phyloP scores from a whole-genome alignment of 148 eudicot species.

The Fagopyrum tataricum region DNA sequence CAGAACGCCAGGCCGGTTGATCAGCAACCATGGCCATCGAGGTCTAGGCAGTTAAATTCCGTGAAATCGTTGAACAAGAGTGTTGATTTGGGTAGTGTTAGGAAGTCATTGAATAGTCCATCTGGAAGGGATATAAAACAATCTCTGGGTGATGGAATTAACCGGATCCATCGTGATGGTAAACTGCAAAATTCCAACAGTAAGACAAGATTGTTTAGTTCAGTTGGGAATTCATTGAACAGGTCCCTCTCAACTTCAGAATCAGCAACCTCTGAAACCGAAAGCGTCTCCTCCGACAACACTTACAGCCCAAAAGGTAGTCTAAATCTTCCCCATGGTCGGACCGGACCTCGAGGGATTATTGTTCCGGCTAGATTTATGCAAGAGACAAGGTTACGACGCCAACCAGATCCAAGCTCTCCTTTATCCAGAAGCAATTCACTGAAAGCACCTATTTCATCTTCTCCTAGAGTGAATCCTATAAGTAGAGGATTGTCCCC shows the following conservation, averaged over 20 bases:
- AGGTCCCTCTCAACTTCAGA: constrained; percentile 27
- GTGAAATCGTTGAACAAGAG: constrained; percentile 46
- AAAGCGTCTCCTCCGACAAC: constrained; percentile 50
- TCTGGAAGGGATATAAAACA: constrained; percentile 44
- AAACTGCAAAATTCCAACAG: constrained; percentile 16
- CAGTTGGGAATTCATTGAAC: constrained; percentile 16
- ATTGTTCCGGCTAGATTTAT: constrained; percentile 46
- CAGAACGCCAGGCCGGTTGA: constrained; percentile 42
- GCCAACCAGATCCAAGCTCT: constrained; percentile 41
- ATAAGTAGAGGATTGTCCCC: constrained; percentile 52
- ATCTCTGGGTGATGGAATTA: constrained; percentile 28
- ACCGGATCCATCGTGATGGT: constrained; percentile 14
- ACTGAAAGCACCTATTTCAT: constrained; percentile 17
- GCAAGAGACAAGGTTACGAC: constrained; percentile 41
- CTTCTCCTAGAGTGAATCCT: constrained; percentile 38
- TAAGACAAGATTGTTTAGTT: constrained; percentile 2
- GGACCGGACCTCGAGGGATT: constrained; percentile 40
- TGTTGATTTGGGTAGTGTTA: constrained; percentile 50
- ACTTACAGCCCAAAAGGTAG: constrained; percentile 22
- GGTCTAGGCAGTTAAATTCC: constrained; percentile 33
- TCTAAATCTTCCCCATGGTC: constrained; percentile 18
- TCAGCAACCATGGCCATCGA: constrained; percentile 70
- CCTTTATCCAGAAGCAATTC: constrained; percentile 30
- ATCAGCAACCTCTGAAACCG: constrained; percentile 38
- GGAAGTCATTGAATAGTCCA: constrained; percentile 29